Evolutionary conservation across 768 basidiomycete genomes (phyloP).

Genomic region (Suillus subluteus): DNA sequence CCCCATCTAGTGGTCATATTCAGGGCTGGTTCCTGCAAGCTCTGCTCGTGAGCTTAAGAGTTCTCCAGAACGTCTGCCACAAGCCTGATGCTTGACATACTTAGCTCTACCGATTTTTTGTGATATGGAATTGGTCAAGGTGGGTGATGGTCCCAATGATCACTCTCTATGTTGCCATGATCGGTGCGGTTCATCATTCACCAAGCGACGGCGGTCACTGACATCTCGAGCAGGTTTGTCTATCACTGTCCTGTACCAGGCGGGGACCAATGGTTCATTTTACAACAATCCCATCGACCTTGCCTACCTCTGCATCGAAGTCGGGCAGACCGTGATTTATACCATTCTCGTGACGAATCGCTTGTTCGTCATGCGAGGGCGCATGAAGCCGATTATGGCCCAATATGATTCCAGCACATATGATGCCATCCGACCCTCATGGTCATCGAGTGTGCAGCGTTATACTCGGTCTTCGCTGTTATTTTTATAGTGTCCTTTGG

Average conservation of each 20-base stretch:
- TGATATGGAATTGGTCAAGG: conserved; percentile 21
- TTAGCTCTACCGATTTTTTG: conserved; percentile 17
- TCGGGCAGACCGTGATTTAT: conserved; percentile 34
- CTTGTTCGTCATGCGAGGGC: conserved; percentile 25
- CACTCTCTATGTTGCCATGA: conserved; percentile 16
- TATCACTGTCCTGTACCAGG: conserved; percentile 18
- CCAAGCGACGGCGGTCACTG: neutral
- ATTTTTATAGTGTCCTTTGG: conserved; percentile 22
- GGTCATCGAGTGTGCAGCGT: conserved; percentile 39
- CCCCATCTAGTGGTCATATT: conserved; percentile 25
- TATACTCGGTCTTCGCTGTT: conserved; percentile 30
- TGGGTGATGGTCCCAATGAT: conserved; percentile 21
- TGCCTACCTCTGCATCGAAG: conserved; percentile 33
- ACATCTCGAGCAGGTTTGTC: conserved; percentile 18
- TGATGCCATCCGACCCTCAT: conserved; percentile 31
- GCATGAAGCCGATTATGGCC: conserved; percentile 21
- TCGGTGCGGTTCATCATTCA: conserved; percentile 13
- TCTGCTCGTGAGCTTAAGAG: conserved; percentile 18
- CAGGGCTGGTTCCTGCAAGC: conserved; percentile 36
- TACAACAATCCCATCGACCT: conserved; percentile 24
- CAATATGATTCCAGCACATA: conserved; percentile 26
- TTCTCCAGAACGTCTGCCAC: neutral
- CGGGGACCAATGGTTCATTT: conserved; percentile 18
- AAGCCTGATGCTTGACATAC: neutral
- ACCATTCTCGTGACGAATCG: conserved; percentile 35